Conservation (phyloP, 169 alveolate genomes). For the Plasmodium berghei region DNA sequence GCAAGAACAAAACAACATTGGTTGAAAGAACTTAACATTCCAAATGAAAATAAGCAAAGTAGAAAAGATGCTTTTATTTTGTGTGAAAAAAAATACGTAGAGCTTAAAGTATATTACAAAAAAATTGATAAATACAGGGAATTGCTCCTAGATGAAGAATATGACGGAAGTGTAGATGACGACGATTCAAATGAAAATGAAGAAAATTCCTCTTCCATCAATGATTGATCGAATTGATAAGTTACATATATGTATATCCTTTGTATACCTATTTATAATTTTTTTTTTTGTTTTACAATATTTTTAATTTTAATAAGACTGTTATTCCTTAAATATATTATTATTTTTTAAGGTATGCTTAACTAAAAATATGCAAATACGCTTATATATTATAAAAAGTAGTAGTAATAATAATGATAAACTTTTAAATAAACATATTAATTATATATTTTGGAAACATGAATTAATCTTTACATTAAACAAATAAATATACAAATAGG, state of each 20-base stretch:
- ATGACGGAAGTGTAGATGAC: slow-evolving; percentile 35
- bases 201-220: slow-evolving; percentile 9
- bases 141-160: slow-evolving; percentile 24
- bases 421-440: too few relatives aligned
- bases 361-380: too few relatives aligned
- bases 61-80: slow-evolving; percentile 71
- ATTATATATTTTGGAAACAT: too few relatives aligned
- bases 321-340: too few relatives aligned
- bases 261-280: background rate
- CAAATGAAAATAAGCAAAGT: slow-evolving; percentile 52
- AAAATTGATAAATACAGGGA: slow-evolving; percentile 67
- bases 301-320: background rate
- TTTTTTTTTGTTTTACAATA: slow-evolving; percentile 2
- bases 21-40: slow-evolving; percentile 74
- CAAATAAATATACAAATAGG: too few relatives aligned
- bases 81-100: slow-evolving; percentile 55
- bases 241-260: background rate
- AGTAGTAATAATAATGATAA: too few relatives aligned
- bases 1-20: slow-evolving; percentile 85
- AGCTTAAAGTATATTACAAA: slow-evolving; percentile 47
- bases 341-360: too few relatives aligned
- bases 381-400: too few relatives aligned
- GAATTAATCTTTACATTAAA: too few relatives aligned
- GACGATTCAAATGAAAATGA: slow-evolving; percentile 25
- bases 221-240: background rate